Base-by-base conservation (phyloP, 2,329 filamentous ascomycete species). In the Xenosphaeropsis pyriputrescens region DNA sequence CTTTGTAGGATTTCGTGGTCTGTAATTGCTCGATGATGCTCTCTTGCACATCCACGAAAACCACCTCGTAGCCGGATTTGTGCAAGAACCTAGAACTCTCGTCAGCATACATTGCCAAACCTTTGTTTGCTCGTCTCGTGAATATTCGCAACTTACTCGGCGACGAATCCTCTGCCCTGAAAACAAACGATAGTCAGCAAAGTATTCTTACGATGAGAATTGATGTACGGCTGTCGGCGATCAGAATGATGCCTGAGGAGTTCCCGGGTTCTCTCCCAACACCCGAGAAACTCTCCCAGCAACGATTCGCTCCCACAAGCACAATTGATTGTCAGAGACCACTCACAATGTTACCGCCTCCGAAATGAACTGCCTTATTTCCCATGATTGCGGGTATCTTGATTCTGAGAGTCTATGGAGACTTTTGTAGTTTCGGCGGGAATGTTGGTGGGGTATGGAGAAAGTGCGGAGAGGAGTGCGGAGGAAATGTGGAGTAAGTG, bases 1-100 rank as follows among this genome's bases (percentile, higher is more conserved):
- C 89, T 46, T 80, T 78, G 72, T 96, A 98, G 12, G 75, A 81
- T 39, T 76, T 68, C 35, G 74, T 71, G 15, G 68, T 63, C 57
- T 96, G 85, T 49, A 98, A 73, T 38, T 71, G 63, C 51, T 89
- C 68, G 57, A 96, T 91, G 45, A 95, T 67, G 43, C 63, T 64
- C 57, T 89, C 85, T 63, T 86, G 79, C 48, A 98, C 88, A 68
- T 98, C 91, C 50, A 93, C 80, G 55, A 98, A 96, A 65, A 96
- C 70, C 53, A 98, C 89, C 56, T 95, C 85, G 59, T 88, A 98
- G 57, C 85, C 88, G 11, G 88, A 91, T 61, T 93, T 81, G 68
- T 94, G 85, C 31, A 96, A 75, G 65, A 95, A 91, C 63, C 33
- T 35, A 19, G 16, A 32, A 32, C 14, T 14, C 31, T 11, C 8